Evolutionary conservation across 768 basidiomycete species (phyloP), one percentile per base, ranked within the genome.

Genomic region (Neoboletus subvelutipes): DNA sequence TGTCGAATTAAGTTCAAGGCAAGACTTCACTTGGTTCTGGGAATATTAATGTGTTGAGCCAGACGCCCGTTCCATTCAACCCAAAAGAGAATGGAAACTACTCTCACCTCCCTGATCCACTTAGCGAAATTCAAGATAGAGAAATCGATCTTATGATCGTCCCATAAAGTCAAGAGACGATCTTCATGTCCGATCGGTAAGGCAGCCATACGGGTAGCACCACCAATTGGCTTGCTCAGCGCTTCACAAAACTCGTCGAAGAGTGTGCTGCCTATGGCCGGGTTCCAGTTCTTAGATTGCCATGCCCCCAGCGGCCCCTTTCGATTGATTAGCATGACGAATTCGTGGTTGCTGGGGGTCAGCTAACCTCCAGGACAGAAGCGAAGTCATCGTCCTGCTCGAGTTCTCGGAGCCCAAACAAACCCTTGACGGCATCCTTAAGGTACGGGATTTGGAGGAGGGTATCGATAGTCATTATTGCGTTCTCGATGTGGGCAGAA

Each of bases 251-350:
- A 92, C 33, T 83, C 73, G 50, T 89, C 85, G 59, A 91, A 93
- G 1, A 51, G 67, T 1, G 78, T 80, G 64, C 81, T 87, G 7
- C 79, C 81, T 46, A 88, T 82, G 15, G 73, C 72, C 0, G 90
- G 87, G 68, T 96, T 89, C 95, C 94, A 98, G 67, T 87, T 87
- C 71, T 88, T 88, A 0, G 76, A 78, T 75, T 98, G 95, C 90
- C 93, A 96, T 7, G 71, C 73, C 1, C 80, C 82, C 28, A 94
- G 76, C 4, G 90, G 88, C 42, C 61, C 67, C 82, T 91, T 45
- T 43, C 29, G 50, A 29, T 54, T 24, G 18, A 26, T 55, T 13
- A 59, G 56, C 29, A 50, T 50, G 20, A 24, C n/a, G 12, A 34
- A 22, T 33, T 60, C 68, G 64, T 63, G 67, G 72, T n/a, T 50